These are phyloP conservation scores for Aspergillus pseudoterreus DNA, from an alignment of 2,329 filamentous ascomycete species.

Conservation along the genomic window DNA sequence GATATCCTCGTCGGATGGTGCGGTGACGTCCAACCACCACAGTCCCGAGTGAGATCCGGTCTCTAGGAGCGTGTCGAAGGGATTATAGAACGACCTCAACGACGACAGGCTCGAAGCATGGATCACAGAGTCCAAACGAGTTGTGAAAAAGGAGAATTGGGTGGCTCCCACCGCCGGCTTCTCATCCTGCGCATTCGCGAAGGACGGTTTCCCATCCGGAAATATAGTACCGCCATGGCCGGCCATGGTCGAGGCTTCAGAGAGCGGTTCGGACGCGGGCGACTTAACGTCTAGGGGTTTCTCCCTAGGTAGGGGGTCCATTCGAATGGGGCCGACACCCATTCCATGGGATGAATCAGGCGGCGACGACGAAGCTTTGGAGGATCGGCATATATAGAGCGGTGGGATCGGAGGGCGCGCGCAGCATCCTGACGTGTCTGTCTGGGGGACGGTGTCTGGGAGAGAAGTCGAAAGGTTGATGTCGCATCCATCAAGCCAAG, in stretches of 20 bases:
- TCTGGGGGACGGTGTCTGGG: neutral
- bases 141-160: conserved; percentile 90
- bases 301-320: conserved; percentile 1
- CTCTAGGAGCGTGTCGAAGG: conserved; percentile 59
- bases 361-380: neutral
- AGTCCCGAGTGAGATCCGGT: conserved; percentile 62
- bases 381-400: neutral
- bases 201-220: conserved; percentile 1
- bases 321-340: neutral
- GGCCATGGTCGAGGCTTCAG: neutral
- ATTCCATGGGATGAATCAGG: neutral
- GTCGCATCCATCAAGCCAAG: too few relatives aligned
- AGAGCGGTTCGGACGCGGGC: neutral
- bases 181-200: neutral
- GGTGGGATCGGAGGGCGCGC: neutral
- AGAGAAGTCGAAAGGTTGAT: too few relatives aligned
- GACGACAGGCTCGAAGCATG: conserved; percentile 80
- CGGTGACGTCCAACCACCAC: conserved; percentile 96
- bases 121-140: conserved; percentile 82
- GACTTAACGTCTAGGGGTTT: neutral
- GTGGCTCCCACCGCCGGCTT: conserved; percentile 50
- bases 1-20: conserved; percentile 82
- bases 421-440: neutral
- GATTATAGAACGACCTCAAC: conserved; percentile 77
- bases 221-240: neutral